Evolutionary conservation across 257 asterid species (phyloP).

Genomic region (Solanum okadae): DNA sequence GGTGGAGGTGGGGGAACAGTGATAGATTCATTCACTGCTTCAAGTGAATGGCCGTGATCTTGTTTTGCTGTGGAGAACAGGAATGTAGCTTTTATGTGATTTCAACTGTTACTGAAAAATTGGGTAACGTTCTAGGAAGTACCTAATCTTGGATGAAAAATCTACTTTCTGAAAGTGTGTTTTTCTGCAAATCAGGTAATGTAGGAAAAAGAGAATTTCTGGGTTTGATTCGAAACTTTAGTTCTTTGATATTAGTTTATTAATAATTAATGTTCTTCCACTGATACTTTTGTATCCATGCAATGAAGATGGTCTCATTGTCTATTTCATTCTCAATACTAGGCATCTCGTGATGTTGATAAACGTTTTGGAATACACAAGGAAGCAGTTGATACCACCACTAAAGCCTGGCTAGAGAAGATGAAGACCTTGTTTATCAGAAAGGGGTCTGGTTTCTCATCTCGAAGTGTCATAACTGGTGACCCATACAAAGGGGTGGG

Average conservation of each 20-base stretch:
- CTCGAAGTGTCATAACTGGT: slow-evolving; percentile 94
- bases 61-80: neutral
- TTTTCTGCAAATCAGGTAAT: neutral
- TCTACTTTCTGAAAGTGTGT: neutral
- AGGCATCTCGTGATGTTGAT: slow-evolving; percentile 97
- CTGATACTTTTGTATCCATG: neutral
- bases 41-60: neutral
- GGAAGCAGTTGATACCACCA: slow-evolving; percentile 58
- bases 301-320: neutral
- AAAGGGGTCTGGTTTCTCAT: slow-evolving; percentile 98
- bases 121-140: neutral
- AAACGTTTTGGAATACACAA: slow-evolving; percentile 68
- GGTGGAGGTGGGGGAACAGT: neutral
- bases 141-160: neutral
- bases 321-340: slow-evolving; percentile 4
- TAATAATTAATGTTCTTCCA: neutral
- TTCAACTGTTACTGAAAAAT: neutral
- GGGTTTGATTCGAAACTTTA: neutral
- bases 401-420: slow-evolving; percentile 97
- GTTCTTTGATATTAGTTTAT: neutral
- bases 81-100: neutral
- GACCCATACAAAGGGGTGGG: slow-evolving; percentile 86
- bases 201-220: neutral
- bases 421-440: slow-evolving; percentile 91
- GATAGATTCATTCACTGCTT: neutral